Conservation (phyloP, 495 filamentous ascomycete genomes). For the Bacidia rubella region DNA sequence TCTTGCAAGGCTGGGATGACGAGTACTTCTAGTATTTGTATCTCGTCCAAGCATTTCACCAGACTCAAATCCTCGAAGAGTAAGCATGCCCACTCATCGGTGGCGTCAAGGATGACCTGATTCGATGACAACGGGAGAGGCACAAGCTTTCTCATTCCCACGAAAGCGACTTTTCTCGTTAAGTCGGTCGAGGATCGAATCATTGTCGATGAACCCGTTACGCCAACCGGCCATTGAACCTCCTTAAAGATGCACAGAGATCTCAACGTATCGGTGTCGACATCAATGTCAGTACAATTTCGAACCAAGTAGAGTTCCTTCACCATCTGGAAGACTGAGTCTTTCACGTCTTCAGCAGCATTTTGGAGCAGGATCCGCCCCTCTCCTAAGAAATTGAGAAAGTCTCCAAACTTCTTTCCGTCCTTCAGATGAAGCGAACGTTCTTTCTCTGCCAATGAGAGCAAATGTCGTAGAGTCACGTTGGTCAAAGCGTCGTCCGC, state of each 20-base stretch:
- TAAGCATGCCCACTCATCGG: background rate
- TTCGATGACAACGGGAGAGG: background rate
- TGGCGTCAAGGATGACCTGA: background rate
- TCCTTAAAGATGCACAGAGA: background rate
- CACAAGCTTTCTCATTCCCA: background rate
- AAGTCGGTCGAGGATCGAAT: background rate
- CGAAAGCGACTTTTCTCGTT: background rate
- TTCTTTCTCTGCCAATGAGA: background rate
- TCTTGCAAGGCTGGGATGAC: background rate
- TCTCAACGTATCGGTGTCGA: background rate
- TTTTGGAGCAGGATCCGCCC: background rate
- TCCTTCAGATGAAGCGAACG: background rate
- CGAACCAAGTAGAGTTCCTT: background rate
- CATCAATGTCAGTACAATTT: background rate
- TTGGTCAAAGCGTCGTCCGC: background rate
- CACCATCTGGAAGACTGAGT: background rate
- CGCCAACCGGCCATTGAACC: background rate
- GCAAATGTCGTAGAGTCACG: background rate
- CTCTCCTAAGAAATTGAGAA: background rate
- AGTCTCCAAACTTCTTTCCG: background rate
- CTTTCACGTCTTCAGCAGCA: background rate
- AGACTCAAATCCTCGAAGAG: background rate
- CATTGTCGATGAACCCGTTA: background rate
- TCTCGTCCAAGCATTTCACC: background rate
- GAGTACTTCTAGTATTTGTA: background rate